phyloP scores from a whole-genome alignment of 169 alveolate genomes.

The Babesia ovis region DNA sequence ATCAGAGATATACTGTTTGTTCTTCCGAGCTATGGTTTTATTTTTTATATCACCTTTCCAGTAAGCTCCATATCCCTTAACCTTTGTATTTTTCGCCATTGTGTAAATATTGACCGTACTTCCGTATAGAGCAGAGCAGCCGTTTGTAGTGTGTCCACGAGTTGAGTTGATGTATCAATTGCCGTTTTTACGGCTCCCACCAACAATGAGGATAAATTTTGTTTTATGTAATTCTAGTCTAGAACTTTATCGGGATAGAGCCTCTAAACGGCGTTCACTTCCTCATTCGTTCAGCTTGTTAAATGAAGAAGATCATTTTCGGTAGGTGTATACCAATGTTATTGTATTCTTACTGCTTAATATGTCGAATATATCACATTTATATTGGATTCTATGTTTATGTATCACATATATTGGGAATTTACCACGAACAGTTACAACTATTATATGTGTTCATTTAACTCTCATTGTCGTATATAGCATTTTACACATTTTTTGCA shows the following conservation, averaged over 20 bases:
- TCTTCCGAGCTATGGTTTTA: conserved; percentile 53
- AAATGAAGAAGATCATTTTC: conserved; percentile 34
- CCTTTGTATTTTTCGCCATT: conserved; percentile 24
- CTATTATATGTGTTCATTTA: background rate
- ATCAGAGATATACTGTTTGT: conserved; percentile 60
- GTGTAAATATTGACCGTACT: background rate
- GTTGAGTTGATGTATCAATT: background rate
- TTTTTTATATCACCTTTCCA: conserved; percentile 56
- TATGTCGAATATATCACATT: too few relatives aligned
- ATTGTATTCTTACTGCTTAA: too few relatives aligned
- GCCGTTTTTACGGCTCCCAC: background rate
- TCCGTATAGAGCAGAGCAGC: background rate
- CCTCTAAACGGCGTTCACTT: conserved; percentile 26
- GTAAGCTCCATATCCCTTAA: conserved; percentile 60
- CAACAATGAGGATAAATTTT: conserved; percentile 41
- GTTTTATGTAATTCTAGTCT: conserved; percentile 58
- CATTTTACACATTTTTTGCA: background rate
- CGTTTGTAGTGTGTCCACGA: background rate
- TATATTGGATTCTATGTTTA: too few relatives aligned
- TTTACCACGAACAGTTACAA: background rate
- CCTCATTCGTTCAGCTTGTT: conserved; percentile 39
- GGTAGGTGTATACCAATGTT: conserved; percentile 32
- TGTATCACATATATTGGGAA: background rate
- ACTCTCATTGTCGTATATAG: background rate
- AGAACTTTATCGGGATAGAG: conserved; percentile 29